Evolutionary conservation across 2,329 filamentous ascomycete species (phyloP).

Genomic region (Hypoxylon sp.): DNA sequence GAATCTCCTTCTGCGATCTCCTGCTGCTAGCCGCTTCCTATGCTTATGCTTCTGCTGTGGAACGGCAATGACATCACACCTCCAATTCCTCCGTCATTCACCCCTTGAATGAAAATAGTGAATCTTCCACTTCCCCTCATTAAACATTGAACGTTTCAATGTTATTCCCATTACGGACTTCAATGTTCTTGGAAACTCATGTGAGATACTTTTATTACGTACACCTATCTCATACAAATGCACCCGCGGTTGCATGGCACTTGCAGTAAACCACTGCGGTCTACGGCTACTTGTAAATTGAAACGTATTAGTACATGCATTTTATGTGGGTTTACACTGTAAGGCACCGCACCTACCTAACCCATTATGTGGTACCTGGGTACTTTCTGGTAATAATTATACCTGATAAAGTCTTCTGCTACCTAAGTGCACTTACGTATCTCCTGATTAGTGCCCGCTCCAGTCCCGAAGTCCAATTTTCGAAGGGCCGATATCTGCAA

Average conservation of each 20-base stretch:
- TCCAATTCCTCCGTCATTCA: constrained; percentile 9
- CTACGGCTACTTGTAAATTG: not conserved
- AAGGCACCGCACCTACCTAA: constrained; percentile 15
- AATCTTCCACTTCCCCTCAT: constrained; percentile 20
- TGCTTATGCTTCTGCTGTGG: constrained; percentile 37
- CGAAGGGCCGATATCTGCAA: constrained; percentile 39
- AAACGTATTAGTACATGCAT: not conserved
- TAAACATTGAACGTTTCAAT: constrained; percentile 23
- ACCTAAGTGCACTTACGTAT: constrained; percentile 23
- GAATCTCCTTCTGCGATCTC: constrained; percentile 40
- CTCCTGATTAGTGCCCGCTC: constrained; percentile 43
- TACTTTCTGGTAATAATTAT: constrained; percentile 9
- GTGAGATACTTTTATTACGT: constrained; percentile 31
- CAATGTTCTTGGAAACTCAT: constrained; percentile 8
- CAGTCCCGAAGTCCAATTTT: constrained; percentile 31
- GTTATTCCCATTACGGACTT: not conserved
- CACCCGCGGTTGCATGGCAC: constrained; percentile 6
- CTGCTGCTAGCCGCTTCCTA: constrained; percentile 34
- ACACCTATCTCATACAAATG: constrained; percentile 23
- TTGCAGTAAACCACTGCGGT: constrained; percentile 22
- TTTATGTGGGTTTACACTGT: constrained; percentile 6
- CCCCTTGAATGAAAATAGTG: constrained; percentile 12
- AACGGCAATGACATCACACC: constrained; percentile 43
- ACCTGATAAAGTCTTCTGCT: constrained; percentile 28
- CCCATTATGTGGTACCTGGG: not conserved